Base-by-base conservation (phyloP, 352 stramenopile species). In the Phytopythium ostracodes region DNA sequence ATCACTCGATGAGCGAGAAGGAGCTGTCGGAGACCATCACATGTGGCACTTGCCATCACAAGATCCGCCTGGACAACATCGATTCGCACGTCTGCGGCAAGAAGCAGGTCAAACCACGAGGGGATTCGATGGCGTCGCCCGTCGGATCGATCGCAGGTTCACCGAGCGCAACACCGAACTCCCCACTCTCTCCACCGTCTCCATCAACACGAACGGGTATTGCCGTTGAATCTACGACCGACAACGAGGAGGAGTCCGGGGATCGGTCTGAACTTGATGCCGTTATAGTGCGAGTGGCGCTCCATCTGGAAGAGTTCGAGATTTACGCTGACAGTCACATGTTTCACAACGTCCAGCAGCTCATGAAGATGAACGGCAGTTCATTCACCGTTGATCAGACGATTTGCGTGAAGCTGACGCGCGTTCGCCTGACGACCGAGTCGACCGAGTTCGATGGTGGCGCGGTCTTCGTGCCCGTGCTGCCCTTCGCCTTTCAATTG, bases 401-500 rank as follows among this genome's bases (percentile, higher is more conserved):
- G 8, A 66, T 84, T 24, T 62, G 29, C 8, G 62, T 72, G 0
- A 71, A 67, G 10, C 18, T 86, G 22, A 77, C 67, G 4, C 63
- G 76, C 42, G 54, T 78, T n/a, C 67, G 64, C 17, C 43, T 88
- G 12, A 85, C 79, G n/a, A 90, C 81, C 15, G 81, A 90, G 67
- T 76, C 76, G 20, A 82, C 76, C 35, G 79, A 90, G 65, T 90
- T 90, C 47, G 61, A 75, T 0, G 79, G 79, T 42, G 79, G 81
- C 56, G 63, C 77, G 15, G 75, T 88, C 20, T 90, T 90, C 57
- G 81, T 88, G 14, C 79, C 81, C 25, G 74, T 81, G 44, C 64
- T 90, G 24, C 81, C 81, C 0, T 59, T 90, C 0, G 79, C 79
- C 15, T 88, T 88, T 52, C 81, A 90, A 51, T 88, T 90, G 75